Evolutionary conservation across 371 early-diverging fungal species (phyloP).

Genomic region (Mucor saturninus): DNA sequence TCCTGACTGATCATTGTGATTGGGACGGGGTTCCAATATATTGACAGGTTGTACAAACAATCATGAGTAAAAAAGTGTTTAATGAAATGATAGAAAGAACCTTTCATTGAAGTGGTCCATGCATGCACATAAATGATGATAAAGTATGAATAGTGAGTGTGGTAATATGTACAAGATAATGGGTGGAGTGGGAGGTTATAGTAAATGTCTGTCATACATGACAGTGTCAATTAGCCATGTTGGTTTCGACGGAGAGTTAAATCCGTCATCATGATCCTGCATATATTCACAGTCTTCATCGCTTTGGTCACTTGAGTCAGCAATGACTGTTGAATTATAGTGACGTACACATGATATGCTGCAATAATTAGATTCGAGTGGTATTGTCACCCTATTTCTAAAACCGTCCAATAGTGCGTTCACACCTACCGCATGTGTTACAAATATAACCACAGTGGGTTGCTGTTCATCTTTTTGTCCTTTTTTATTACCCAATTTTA

Average conservation of each 20-base stretch:
- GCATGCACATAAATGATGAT: not conserved
- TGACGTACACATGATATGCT: slow-evolving; percentile 32
- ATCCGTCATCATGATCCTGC: not conserved
- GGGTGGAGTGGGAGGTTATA: not conserved
- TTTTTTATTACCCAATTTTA: not conserved
- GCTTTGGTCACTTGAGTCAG: slow-evolving; percentile 25
- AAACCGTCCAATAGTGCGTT: slow-evolving; percentile 52
- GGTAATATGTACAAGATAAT: not conserved
- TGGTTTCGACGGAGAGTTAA: not conserved
- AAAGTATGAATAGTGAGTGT: not conserved
- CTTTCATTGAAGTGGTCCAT: not conserved
- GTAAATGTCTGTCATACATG: not conserved
- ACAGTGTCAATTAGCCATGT: not conserved
- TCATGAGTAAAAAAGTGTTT: not conserved
- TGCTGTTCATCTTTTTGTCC: not conserved
- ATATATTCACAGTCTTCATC: slow-evolving; percentile 18
- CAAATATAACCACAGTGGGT: slow-evolving; percentile 23
- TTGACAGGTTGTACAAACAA: slow-evolving; percentile 2
- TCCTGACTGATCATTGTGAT: not conserved
- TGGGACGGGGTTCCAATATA: not conserved
- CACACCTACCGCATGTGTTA: slow-evolving; percentile 51
- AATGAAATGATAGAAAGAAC: not conserved
- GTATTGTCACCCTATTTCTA: slow-evolving; percentile 37
- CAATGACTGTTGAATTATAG: not conserved
- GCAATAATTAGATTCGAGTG: slow-evolving; percentile 39